phyloP scores from a whole-genome alignment of 352 stramenopile genomes.

The Elongisporangium undulatum region DNA sequence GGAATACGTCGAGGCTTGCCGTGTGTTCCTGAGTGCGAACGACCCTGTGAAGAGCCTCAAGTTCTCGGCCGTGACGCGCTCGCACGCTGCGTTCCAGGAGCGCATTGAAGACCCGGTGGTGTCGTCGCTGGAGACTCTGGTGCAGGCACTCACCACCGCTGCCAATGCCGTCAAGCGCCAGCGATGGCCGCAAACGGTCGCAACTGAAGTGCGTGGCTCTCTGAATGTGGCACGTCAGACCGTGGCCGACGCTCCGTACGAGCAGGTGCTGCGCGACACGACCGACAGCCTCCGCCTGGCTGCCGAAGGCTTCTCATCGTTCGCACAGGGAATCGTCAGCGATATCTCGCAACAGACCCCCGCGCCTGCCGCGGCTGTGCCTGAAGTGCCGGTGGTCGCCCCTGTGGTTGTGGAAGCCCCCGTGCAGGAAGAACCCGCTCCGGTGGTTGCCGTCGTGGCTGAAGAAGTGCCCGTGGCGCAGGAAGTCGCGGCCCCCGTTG shows the following conservation, averaged over 20 bases:
- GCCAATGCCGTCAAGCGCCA: constrained; percentile 4
- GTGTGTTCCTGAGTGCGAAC: constrained; percentile 34
- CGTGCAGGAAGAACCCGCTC: constrained; percentile 7
- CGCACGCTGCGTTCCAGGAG: constrained; percentile 37
- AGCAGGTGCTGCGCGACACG: constrained; percentile 32
- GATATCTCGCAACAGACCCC: constrained; percentile 58
- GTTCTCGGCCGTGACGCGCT: constrained; percentile 47
- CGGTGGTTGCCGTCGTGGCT: constrained; percentile 1
- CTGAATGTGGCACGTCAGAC: constrained; percentile 13
- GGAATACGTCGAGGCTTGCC: constrained; percentile 56
- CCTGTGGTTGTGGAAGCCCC: constrained; percentile 3
- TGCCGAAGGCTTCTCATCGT: constrained; percentile 52
- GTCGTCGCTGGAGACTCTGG: constrained; percentile 50
- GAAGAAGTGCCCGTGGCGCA: constrained; percentile 15
- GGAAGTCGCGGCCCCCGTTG: constrained; percentile 14
- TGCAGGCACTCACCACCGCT: constrained; percentile 32
- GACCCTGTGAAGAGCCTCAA: constrained; percentile 55
- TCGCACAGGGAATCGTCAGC: constrained; percentile 57
- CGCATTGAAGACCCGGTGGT: constrained; percentile 54
- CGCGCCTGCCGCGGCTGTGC: constrained; percentile 2
- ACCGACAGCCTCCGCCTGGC: constrained; percentile 33
- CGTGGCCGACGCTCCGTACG: constrained; percentile 30
- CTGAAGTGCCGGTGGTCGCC: constrained; percentile 12
- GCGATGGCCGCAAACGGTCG: constrained; percentile 7
- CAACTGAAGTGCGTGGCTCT: not conserved